These are phyloP conservation scores for Arthrobotrys megalospora DNA, from an alignment of 2,329 filamentous ascomycete genomes.

Conservation along the genomic window DNA sequence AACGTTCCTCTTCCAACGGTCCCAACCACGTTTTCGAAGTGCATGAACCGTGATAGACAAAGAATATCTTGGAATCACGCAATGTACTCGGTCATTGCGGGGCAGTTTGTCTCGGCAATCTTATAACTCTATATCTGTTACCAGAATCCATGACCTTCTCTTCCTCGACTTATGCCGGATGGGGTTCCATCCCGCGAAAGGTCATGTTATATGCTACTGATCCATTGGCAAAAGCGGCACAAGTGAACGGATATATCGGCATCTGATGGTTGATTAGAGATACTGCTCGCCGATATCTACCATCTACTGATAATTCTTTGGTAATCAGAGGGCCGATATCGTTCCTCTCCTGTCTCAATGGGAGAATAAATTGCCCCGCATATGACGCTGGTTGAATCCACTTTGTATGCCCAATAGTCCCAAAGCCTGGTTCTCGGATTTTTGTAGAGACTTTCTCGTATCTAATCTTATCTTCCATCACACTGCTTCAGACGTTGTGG, in stretches of 20 bases:
- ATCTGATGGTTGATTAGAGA: conserved; percentile 26
- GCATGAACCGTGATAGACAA: conserved; percentile 24
- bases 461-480: conserved; percentile 16
- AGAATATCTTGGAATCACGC: conserved; percentile 31
- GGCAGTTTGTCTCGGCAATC: conserved; percentile 20
- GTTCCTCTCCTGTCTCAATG: background rate
- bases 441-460: background rate
- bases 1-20: conserved; percentile 33
- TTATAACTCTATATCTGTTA: conserved; percentile 31
- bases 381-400: conserved; percentile 21
- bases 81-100: conserved; percentile 1
- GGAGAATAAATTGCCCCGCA: conserved; percentile 50
- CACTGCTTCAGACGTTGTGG: background rate
- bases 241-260: conserved; percentile 40
- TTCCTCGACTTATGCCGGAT: conserved; percentile 18
- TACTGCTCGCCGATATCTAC: conserved; percentile 27
- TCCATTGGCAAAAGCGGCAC: conserved; percentile 15
- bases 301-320: conserved; percentile 7
- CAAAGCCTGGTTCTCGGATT: background rate
- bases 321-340: conserved; percentile 56
- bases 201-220: conserved; percentile 21
- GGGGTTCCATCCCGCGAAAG: conserved; percentile 27
- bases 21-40: conserved; percentile 34
- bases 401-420: conserved; percentile 5
- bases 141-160: conserved; percentile 21